phyloP scores from a whole-genome alignment of 352 stramenopile species.

The Elongisporangium senticosum region DNA sequence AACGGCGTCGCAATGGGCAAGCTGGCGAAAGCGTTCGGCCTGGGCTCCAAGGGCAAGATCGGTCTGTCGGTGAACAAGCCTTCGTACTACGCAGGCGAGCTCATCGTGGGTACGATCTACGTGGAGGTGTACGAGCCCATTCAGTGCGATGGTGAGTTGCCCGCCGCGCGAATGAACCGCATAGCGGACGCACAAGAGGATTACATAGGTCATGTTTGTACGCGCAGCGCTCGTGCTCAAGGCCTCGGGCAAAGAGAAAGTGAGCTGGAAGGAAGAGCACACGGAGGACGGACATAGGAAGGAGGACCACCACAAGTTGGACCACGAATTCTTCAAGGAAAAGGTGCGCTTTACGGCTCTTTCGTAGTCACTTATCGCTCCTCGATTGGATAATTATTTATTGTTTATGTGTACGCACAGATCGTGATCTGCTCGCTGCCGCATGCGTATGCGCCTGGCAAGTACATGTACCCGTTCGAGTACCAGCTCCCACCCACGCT shows the following conservation, averaged over 20 bases:
- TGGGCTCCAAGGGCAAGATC: conserved; percentile 66
- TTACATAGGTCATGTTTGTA: neutral
- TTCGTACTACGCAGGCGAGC: conserved; percentile 53
- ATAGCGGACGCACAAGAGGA: too few relatives aligned
- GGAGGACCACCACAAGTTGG: conserved; percentile 18
- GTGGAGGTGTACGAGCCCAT: conserved; percentile 50
- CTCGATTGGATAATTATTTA: neutral
- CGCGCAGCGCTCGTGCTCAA: conserved; percentile 53
- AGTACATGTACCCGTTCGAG: conserved; percentile 65
- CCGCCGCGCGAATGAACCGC: neutral
- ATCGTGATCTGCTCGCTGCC: conserved; percentile 46
- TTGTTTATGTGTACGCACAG: conserved; percentile 2
- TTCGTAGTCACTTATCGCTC: neutral
- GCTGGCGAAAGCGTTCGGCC: conserved; percentile 38
- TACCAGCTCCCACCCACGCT: conserved; percentile 48
- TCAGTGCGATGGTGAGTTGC: conserved; percentile 51
- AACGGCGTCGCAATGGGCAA: too few relatives aligned
- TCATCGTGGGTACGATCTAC: conserved; percentile 50
- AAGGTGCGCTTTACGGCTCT: conserved; percentile 18
- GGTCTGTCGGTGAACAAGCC: conserved; percentile 41
- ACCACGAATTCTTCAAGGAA: conserved; percentile 61
- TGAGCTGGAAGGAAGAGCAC: conserved; percentile 27
- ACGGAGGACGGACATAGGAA: too few relatives aligned
- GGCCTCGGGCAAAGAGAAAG: conserved; percentile 58
- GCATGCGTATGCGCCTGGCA: conserved; percentile 27